Conservation (phyloP, 75 land plant species). For the Isoetes taiwanensis region DNA sequence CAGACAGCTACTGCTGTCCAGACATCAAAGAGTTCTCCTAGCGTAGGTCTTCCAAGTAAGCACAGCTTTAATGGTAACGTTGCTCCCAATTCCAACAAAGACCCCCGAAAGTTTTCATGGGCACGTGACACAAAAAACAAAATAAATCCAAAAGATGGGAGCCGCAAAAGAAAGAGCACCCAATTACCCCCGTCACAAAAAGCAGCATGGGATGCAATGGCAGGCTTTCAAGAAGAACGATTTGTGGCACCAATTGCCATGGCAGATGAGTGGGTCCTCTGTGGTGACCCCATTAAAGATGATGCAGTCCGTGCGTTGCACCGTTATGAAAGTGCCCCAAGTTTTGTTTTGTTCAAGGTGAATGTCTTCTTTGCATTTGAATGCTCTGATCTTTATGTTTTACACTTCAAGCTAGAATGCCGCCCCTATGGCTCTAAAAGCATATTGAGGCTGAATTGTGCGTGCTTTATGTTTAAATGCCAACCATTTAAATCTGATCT, state of each 20-base stretch:
- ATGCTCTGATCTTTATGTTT: too few relatives aligned
- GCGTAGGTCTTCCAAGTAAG: slow-evolving; percentile 27
- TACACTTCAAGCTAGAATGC: too few relatives aligned
- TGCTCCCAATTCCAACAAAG: too few relatives aligned
- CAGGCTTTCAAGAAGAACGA: slow-evolving; percentile 79
- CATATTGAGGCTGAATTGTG: too few relatives aligned
- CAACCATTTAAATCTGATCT: too few relatives aligned
- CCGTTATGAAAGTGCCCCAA: slow-evolving; percentile 90
- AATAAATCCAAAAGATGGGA: slow-evolving; percentile 44
- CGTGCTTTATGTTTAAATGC: too few relatives aligned
- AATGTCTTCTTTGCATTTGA: too few relatives aligned
- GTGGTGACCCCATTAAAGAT: slow-evolving; percentile 73
- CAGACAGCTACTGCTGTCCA: slow-evolving; percentile 30
- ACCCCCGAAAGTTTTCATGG: slow-evolving; percentile 81
- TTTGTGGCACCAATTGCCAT: slow-evolving; percentile 59
- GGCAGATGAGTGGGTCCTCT: slow-evolving; percentile 85
- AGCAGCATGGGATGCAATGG: slow-evolving; percentile 79
- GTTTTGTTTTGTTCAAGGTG: slow-evolving; percentile 90
- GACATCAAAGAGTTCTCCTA: slow-evolving; percentile 24
- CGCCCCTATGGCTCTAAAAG: too few relatives aligned
- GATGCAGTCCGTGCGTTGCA: slow-evolving; percentile 73
- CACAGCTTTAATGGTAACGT: too few relatives aligned
- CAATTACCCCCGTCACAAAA: slow-evolving; percentile 59
- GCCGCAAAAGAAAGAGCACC: slow-evolving; percentile 74
- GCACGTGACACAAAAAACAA: slow-evolving; percentile 58